phyloP scores from a whole-genome alignment of 768 basidiomycete genomes.

The Tulasnella sp. region DNA sequence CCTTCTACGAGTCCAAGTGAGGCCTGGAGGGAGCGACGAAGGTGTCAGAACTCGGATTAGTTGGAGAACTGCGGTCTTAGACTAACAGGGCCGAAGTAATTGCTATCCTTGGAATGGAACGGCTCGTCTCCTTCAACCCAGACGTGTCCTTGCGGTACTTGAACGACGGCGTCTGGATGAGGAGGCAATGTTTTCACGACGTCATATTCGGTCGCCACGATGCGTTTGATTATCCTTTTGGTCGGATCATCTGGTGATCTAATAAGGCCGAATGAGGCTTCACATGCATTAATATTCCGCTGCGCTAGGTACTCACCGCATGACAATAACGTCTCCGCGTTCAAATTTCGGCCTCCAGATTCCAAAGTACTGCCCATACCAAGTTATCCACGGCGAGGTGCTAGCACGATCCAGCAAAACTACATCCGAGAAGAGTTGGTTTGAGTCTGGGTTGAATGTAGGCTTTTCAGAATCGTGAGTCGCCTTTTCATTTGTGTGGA shows the following conservation, averaged over 20 bases:
- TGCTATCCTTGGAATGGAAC: constrained; percentile 38
- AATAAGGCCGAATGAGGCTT: background rate
- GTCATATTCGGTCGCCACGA: constrained; percentile 40
- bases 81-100: constrained; percentile 40
- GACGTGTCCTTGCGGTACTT: constrained; percentile 40
- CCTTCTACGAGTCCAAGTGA: constrained; percentile 39
- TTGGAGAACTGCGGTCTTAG: background rate
- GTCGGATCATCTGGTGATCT: constrained; percentile 41
- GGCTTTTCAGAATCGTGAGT: constrained; percentile 34
- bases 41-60: background rate
- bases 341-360: constrained; percentile 39
- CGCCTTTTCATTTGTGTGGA: background rate
- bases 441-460: constrained; percentile 40
- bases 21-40: constrained; percentile 22
- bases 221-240: constrained; percentile 40
- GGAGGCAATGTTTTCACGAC: constrained; percentile 33
- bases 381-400: constrained; percentile 32
- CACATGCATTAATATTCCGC: background rate
- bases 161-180: constrained; percentile 33
- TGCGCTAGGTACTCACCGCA: background rate
- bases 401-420: constrained; percentile 37
- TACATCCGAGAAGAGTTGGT: constrained; percentile 37
- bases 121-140: constrained; percentile 43
- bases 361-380: constrained; percentile 32
- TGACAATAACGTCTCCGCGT: constrained; percentile 33